A percentile compares a stretch with the other conserved stretches of the same genome.
These are phyloP conservation scores for Pleurozium schreberi DNA, from an alignment of 225 moss, liverwort and hornwort species.

Conservation along the genomic window DNA sequence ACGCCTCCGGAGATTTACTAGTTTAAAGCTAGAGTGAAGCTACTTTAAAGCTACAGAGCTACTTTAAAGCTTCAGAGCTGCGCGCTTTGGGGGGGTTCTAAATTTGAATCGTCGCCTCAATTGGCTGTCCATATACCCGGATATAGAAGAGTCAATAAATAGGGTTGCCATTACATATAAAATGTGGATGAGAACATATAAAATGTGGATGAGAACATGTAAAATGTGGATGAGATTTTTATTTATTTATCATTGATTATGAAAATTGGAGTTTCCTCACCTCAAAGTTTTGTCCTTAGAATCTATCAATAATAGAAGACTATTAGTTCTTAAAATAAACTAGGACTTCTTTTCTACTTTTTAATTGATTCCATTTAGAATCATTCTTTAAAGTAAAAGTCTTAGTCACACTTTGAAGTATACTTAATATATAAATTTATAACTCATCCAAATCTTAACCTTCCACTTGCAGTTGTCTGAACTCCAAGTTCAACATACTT, in stretches of 20 bases:
- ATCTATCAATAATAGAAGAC: background rate
- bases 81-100: background rate
- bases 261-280: background rate
- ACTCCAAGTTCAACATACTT: background rate
- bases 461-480: background rate
- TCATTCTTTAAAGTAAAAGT: background rate
- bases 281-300: accelerated
- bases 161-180: too few relatives aligned
- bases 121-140: background rate
- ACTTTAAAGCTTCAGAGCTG: background rate
- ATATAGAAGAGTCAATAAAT: background rate
- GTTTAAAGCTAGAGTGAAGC: background rate
- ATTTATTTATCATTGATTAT: too few relatives aligned
- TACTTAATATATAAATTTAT: background rate
- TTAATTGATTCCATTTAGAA: background rate
- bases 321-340: background rate
- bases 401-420: background rate
- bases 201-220: background rate
- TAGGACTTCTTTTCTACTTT: accelerated
- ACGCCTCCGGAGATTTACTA: background rate
- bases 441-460: background rate
- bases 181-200: too few relatives aligned
- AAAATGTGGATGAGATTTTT: background rate
- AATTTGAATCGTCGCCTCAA: background rate
- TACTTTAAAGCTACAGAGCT: background rate